Evolutionary conservation across 352 stramenopile species (phyloP).

Genomic region (Phytophthora macrochlamydospora): DNA sequence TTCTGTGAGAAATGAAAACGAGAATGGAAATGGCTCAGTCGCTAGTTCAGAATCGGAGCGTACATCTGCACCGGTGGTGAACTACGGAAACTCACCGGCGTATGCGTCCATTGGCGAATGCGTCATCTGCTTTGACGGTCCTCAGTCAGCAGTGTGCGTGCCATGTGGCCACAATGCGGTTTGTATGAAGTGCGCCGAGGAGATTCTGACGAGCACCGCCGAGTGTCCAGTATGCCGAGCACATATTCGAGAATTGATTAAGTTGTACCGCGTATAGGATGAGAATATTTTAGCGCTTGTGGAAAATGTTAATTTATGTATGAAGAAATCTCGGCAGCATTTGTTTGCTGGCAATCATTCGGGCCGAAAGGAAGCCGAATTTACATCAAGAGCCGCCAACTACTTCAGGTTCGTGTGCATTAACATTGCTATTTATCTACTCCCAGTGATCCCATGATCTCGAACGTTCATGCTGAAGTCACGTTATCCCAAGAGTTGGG

Average conservation of each 20-base stretch:
- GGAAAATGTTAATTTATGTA: background rate
- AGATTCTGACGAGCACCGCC: slow-evolving; percentile 59
- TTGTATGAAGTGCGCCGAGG: slow-evolving; percentile 79
- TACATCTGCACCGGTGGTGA: slow-evolving; percentile 30
- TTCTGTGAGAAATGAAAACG: slow-evolving; percentile 4
- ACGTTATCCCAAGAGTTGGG: slow-evolving; percentile 89
- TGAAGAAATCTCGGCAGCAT: background rate
- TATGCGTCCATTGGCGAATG: slow-evolving; percentile 71
- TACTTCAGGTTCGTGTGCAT: too few relatives aligned
- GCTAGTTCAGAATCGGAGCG: slow-evolving; percentile 7
- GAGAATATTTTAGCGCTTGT: background rate
- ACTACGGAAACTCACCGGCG: slow-evolving; percentile 38
- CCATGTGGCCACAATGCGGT: slow-evolving; percentile 85
- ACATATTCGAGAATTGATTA: slow-evolving; percentile 79
- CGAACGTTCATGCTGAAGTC: slow-evolving; percentile 60
- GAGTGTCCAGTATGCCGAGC: slow-evolving; percentile 77
- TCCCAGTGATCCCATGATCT: too few relatives aligned
- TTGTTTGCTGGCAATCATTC: background rate
- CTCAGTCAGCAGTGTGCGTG: slow-evolving; percentile 76
- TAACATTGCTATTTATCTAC: too few relatives aligned
- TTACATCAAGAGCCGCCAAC: too few relatives aligned
- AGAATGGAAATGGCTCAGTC: slow-evolving; percentile 6
- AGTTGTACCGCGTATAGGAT: slow-evolving; percentile 71
- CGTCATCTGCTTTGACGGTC: slow-evolving; percentile 80
- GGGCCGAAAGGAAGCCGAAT: background rate